Evolutionary conservation across 306 rosid species (phyloP).

Genomic region (Spatholobus suberectus): DNA sequence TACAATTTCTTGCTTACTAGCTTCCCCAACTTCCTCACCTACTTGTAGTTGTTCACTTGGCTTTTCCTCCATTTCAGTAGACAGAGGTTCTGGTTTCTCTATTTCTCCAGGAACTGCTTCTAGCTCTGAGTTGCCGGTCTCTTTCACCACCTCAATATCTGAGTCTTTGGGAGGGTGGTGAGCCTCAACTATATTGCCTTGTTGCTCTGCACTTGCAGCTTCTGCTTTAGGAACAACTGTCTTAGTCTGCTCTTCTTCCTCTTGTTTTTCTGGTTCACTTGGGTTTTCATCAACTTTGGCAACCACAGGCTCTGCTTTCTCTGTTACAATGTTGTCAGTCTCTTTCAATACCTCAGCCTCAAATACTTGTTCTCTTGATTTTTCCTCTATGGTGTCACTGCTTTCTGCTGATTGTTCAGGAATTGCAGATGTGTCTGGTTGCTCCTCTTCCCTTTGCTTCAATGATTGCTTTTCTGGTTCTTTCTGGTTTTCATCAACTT

Average conservation of each 20-base stretch:
- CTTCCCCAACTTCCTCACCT: conserved; percentile 42
- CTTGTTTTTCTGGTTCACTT: conserved; percentile 37
- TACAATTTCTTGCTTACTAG: conserved; percentile 38
- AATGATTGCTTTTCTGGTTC: conserved; percentile 40
- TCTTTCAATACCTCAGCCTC: conserved; percentile 32
- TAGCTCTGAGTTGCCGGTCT: conserved; percentile 21
- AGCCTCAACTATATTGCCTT: conserved; percentile 2
- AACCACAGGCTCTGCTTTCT: conserved; percentile 42
- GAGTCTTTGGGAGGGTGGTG: conserved; percentile 19
- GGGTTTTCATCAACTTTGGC: conserved; percentile 47
- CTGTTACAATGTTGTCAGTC: conserved; percentile 22
- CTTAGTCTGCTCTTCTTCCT: conserved; percentile 35
- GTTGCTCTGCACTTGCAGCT: conserved; percentile 36
- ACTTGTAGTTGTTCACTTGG: conserved; percentile 39
- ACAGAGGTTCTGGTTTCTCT: conserved; percentile 35
- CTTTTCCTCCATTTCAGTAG: conserved; percentile 42
- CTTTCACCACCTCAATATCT: conserved; percentile 39
- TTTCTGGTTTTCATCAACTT: conserved; percentile 48
- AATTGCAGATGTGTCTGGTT: background rate
- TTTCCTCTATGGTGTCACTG: conserved; percentile 24
- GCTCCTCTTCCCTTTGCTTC: conserved; percentile 35
- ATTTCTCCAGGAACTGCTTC: conserved; percentile 32
- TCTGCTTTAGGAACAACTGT: background rate
- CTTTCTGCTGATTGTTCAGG: conserved; percentile 36
- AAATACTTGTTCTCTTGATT: conserved; percentile 42